Base-by-base conservation (phyloP, 495 filamentous ascomycete genomes). In the Aspergillus incahuasiensis region DNA sequence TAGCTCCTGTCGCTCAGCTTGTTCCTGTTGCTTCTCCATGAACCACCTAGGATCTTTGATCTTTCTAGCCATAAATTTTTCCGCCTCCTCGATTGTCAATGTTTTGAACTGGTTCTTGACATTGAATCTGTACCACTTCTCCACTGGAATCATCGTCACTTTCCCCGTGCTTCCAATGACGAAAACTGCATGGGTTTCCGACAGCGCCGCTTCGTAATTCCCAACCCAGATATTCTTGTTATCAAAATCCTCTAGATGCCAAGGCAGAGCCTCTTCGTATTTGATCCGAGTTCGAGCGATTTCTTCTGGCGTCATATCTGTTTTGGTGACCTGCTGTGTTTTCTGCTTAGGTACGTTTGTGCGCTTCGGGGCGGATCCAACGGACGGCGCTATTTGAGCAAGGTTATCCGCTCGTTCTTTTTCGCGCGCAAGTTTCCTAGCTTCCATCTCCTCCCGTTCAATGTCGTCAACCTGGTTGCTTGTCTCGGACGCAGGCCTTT, bases 241-340 rank as follows among this genome's bases (percentile, higher is more conserved):
- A 61, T 97, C 92, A 51, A 91, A 95, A 69, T 98, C 94, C 64
- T 98, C 94, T 45, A 98, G 68, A 66, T 96, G 91, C 94, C 94
- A 98, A 9, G 95, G 95, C 39, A 96, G 72, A 7, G 90, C 88
- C 64, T 98, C 94, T 67, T 98, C 95, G 59, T 97, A 98, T 57
- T 91, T 85, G 19, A 97, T 79, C 43, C 89, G 83, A 11, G 83
- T 80, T 49, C 83, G 80, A 54, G 89, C 91, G 62, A 90, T 86
- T 60, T 91, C 84, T 39, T 88, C 88, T 13, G 88, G 87, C 0
- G 90, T 91, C 71, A 94, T 88, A 64, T 92, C 82, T 30, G 85
- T 90, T 64, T 92, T 88, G 63, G 82, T 85, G 34, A 84, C 77
- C 55, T 81, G 79, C 54, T 83, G 79, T 6, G 87, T 85, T 63